phyloP scores from a whole-genome alignment of 2,329 filamentous ascomycete genomes.

The Fusarium sp. region DNA sequence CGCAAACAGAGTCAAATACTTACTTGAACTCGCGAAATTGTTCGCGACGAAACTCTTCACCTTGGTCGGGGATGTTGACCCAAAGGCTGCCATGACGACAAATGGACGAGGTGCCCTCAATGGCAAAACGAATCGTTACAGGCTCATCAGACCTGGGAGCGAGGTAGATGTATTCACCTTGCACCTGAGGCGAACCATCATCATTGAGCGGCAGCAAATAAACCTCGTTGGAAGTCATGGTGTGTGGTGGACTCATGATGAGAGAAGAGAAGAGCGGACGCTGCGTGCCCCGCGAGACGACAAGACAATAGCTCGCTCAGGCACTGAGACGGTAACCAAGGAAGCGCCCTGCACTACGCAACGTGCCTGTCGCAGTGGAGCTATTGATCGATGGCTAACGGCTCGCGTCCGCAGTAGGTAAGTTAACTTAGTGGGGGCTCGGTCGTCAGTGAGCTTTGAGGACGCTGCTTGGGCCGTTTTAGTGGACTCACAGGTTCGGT shows the following conservation, averaged over 20 bases:
- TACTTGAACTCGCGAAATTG: constrained; percentile 92
- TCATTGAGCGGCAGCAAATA: constrained; percentile 94
- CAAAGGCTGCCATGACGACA: constrained; percentile 94
- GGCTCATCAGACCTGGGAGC: constrained; percentile 81
- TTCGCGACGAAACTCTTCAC: constrained; percentile 81
- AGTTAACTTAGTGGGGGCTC: constrained; percentile 38
- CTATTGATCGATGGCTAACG: constrained; percentile 40
- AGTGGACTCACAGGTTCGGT: constrained; percentile 38
- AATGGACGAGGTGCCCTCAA: constrained; percentile 95
- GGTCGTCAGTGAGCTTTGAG: constrained; percentile 32
- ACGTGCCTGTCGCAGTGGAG: constrained; percentile 42
- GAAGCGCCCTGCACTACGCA: constrained; percentile 39
- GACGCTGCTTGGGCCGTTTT: constrained; percentile 40
- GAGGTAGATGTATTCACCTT: constrained; percentile 92
- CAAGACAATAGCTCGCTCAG: constrained; percentile 39
- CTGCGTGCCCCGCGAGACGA: constrained; percentile 50
- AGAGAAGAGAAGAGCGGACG: constrained; percentile 51
- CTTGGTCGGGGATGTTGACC: constrained; percentile 92
- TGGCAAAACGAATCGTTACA: constrained; percentile 87
- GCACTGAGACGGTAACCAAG: constrained; percentile 43
- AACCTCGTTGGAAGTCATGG: constrained; percentile 78
- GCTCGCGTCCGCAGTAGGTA: constrained; percentile 36
- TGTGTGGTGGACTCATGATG: constrained; percentile 70
- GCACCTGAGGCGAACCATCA: constrained; percentile 90
- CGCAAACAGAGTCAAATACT: constrained; percentile 51